Percentiles rank a stretch among this genome's conserved stretches.
Conservation (phyloP, 2,329 filamentous ascomycete genomes). For the Fusarium avenaceum region DNA sequence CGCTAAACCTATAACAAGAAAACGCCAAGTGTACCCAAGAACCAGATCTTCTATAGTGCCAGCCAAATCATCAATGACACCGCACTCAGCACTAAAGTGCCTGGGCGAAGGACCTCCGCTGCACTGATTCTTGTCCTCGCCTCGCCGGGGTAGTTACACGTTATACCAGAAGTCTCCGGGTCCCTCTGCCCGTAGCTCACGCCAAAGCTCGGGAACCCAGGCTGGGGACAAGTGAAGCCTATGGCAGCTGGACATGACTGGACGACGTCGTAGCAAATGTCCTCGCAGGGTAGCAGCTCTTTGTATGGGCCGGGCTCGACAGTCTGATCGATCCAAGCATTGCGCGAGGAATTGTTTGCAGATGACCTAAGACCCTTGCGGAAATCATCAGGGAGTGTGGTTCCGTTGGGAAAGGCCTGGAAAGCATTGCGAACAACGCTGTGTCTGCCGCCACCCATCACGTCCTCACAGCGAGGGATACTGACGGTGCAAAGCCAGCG, state of each 20-base stretch:
- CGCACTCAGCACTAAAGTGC: slow-evolving; percentile 28
- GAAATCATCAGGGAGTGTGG: slow-evolving; percentile 59
- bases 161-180: slow-evolving; percentile 43
- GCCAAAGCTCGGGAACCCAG: slow-evolving; percentile 52
- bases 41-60: slow-evolving; percentile 28
- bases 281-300: slow-evolving; percentile 88
- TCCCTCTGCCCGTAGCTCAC: slow-evolving; percentile 54
- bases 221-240: slow-evolving; percentile 79
- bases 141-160: slow-evolving; percentile 58
- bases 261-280: slow-evolving; percentile 88
- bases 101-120: slow-evolving; percentile 30
- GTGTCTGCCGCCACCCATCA: slow-evolving; percentile 65
- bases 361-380: slow-evolving; percentile 40
- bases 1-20: slow-evolving; percentile 23
- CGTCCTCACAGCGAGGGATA: slow-evolving; percentile 93
- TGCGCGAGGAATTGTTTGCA: slow-evolving; percentile 69
- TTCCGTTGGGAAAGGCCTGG: slow-evolving; percentile 79
- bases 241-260: slow-evolving; percentile 85
- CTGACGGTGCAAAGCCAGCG: slow-evolving; percentile 94
- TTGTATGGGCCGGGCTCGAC: slow-evolving; percentile 92
- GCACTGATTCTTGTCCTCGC: slow-evolving; percentile 50
- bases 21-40: slow-evolving; percentile 24
- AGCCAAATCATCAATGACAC: slow-evolving; percentile 41
- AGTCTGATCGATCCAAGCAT: slow-evolving; percentile 76
- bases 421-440: slow-evolving; percentile 75